Evolutionary conservation across 164 flowering plant genomes (phyloP).

Genomic region (Stephania cephalantha): DNA sequence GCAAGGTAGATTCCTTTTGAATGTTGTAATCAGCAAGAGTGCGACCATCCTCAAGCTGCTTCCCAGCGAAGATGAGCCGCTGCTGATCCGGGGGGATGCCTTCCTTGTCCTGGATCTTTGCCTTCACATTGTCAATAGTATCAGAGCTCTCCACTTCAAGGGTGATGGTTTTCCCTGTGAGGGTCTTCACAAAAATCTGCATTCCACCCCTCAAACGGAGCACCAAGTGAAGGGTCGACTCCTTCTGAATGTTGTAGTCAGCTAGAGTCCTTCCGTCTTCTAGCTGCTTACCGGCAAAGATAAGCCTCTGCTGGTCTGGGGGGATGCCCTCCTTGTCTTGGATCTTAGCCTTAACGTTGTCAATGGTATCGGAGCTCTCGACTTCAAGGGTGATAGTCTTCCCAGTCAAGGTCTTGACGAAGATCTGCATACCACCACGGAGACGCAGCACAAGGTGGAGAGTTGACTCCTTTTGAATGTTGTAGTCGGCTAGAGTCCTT

Average conservation of each 20-base stretch:
- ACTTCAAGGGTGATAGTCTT: conserved; percentile 5
- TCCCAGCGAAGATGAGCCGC: not conserved
- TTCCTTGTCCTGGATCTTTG: conserved; percentile 6
- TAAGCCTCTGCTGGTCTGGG: conserved; percentile 2
- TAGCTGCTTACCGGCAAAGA: not conserved
- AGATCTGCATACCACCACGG: conserved; percentile 1
- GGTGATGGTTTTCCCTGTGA: not conserved
- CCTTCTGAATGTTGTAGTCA: conserved; percentile 5
- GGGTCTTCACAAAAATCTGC: conserved; percentile 7
- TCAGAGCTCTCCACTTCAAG: conserved; percentile 4
- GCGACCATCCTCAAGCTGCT: conserved; percentile 1
- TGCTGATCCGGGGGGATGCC: conserved; percentile 4
- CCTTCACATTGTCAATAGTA: conserved; percentile 2
- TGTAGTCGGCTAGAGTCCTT: conserved; percentile 38
- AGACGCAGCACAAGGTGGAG: conserved; percentile 28
- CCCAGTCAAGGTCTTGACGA: conserved; percentile 3
- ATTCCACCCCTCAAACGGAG: not conserved
- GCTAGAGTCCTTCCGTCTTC: conserved; percentile 1
- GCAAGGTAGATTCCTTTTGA: conserved; percentile 3
- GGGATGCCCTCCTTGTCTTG: conserved; percentile 5
- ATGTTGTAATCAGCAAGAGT: conserved; percentile 1
- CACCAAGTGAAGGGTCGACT: conserved; percentile 1
- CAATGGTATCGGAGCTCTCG: conserved; percentile 1
- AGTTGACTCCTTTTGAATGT: conserved; percentile 40
- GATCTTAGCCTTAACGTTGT: not conserved